These are phyloP conservation scores for Jimgerdemannia lactiflua DNA, from an alignment of 192 early-diverging fungal genomes.

Conservation along the genomic window DNA sequence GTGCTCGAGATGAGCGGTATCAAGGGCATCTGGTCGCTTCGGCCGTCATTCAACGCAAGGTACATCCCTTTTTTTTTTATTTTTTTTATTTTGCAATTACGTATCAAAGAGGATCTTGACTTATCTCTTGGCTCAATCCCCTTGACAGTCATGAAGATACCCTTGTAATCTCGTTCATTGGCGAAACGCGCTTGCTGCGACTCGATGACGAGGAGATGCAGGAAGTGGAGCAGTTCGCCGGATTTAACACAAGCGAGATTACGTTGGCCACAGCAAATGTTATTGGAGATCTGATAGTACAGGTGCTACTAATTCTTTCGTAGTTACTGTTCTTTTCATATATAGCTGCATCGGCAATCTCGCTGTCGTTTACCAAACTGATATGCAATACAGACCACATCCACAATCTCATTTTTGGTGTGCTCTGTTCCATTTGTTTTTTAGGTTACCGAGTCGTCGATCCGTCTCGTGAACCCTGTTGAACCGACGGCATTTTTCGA, in stretches of 20 bases:
- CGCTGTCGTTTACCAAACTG: too few species aligned
- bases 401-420: too few species aligned
- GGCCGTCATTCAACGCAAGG: conserved; percentile 38
- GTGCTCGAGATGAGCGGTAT: conserved; percentile 62
- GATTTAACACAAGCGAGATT: conserved; percentile 26
- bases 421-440: too few species aligned
- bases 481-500: conserved; percentile 26
- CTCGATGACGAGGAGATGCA: conserved; percentile 28
- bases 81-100: too few species aligned
- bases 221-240: conserved; percentile 30
- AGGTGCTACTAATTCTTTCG: conserved; percentile 39
- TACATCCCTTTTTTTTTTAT: too few species aligned
- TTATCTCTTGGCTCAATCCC: not conserved
- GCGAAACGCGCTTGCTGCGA: conserved; percentile 56
- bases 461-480: conserved; percentile 43
- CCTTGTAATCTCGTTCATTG: conserved; percentile 62
- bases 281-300: conserved; percentile 47
- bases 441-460: conserved; percentile 46
- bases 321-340: too few species aligned
- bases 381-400: too few species aligned
- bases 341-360: too few species aligned
- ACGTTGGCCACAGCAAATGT: conserved; percentile 50
- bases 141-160: conserved; percentile 36
- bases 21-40: conserved; percentile 70
- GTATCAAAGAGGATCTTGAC: conserved; percentile 21